These are phyloP conservation scores for Canariomyces notabilis DNA, from an alignment of 2,329 filamentous ascomycete genomes.

Conservation along the genomic window DNA sequence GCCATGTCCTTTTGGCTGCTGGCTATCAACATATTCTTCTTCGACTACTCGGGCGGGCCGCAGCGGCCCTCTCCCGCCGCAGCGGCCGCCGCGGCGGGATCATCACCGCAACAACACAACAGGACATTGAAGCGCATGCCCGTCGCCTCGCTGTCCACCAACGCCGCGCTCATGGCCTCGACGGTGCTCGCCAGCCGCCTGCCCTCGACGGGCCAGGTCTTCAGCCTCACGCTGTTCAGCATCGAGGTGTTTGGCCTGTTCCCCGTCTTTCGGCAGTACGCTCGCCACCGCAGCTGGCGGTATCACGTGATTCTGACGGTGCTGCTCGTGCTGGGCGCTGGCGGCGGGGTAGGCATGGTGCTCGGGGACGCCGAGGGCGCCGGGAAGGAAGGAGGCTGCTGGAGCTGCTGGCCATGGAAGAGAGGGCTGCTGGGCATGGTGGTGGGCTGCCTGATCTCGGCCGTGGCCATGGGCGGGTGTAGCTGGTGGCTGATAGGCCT, in stretches of 20 bases:
- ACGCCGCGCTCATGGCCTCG: conserved; percentile 92
- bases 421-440: conserved; percentile 65
- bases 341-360: conserved; percentile 67
- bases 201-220: conserved; percentile 87
- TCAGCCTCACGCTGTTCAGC: conserved; percentile 88
- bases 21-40: conserved; percentile 94
- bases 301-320: conserved; percentile 76
- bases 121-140: conserved; percentile 55
- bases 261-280: conserved; percentile 90
- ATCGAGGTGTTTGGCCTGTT: conserved; percentile 97
- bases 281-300: conserved; percentile 73
- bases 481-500: conserved; percentile 97
- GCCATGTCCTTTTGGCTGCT: conserved; percentile 91
- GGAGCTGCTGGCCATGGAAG: conserved; percentile 46
- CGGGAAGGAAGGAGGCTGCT: background rate
- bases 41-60: conserved; percentile 95
- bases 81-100: background rate
- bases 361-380: conserved; percentile 38
- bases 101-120: too few species aligned
- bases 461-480: conserved; percentile 81
- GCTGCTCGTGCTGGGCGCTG: conserved; percentile 71
- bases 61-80: conserved; percentile 29
- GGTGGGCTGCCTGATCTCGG: conserved; percentile 67
- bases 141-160: conserved; percentile 73
- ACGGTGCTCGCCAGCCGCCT: conserved; percentile 89